Conservation (phyloP, 176 grass and related monocot species). For the Oryza brachyantha region DNA sequence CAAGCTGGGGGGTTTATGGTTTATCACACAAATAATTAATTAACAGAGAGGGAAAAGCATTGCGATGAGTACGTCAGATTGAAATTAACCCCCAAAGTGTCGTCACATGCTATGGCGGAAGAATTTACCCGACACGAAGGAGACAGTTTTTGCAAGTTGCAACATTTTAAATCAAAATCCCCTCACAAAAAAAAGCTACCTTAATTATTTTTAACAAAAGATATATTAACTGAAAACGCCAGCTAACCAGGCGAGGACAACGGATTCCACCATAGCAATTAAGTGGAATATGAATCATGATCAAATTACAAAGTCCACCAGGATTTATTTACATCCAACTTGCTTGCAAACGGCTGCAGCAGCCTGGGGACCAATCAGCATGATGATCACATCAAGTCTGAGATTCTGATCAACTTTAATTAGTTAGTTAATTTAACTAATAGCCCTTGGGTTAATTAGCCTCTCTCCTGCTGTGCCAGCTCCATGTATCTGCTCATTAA, state of each 20-base stretch:
- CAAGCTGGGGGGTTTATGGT: too few species aligned
- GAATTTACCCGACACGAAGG: neutral
- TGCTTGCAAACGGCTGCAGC: neutral
- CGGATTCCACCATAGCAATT: conserved; percentile 27
- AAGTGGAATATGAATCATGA: conserved; percentile 27
- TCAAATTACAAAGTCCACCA: conserved; percentile 16
- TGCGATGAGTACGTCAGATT: neutral
- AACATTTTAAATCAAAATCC: neutral
- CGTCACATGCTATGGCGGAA: neutral
- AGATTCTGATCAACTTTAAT: neutral
- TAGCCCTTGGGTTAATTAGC: neutral
- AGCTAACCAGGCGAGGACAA: neutral
- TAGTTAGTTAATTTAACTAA: neutral
- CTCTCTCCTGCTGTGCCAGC: neutral
- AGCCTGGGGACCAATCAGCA: neutral
- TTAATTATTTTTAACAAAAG: neutral
- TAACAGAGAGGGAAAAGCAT: neutral
- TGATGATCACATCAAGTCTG: neutral
- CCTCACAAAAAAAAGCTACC: neutral
- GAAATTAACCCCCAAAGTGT: neutral
- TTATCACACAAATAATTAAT: neutral
- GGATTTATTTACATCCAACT: neutral
- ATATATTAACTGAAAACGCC: neutral
- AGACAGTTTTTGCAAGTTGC: conserved; percentile 5
- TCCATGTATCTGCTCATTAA: neutral